Evolutionary conservation across 768 basidiomycete species (phyloP).

Genomic region (Boletus reticulatus): DNA sequence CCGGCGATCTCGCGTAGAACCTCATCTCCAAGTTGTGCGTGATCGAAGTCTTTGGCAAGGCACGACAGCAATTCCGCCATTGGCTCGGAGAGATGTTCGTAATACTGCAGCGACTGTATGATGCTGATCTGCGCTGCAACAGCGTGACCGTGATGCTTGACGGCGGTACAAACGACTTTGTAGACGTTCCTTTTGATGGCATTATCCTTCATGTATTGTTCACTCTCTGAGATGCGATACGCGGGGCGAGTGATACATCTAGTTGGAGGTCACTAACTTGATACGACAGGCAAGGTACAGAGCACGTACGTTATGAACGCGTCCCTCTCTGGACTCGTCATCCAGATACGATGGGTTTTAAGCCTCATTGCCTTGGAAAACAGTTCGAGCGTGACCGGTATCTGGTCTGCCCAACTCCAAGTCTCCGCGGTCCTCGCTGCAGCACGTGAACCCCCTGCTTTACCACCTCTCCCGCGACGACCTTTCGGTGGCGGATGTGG

Average conservation of each 20-base stretch:
- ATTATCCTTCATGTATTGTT: constrained; percentile 80
- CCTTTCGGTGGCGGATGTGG: constrained; percentile 45
- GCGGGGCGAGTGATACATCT: constrained; percentile 89
- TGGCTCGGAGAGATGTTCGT: constrained; percentile 90
- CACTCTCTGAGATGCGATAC: constrained; percentile 83
- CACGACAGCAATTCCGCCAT: constrained; percentile 88
- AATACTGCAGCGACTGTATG: constrained; percentile 90
- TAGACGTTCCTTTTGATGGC: constrained; percentile 74
- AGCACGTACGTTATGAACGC: constrained; percentile 64
- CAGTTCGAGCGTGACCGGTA: constrained; percentile 63
- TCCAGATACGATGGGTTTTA: constrained; percentile 84
- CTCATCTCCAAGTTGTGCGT: constrained; percentile 87
- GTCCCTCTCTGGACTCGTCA: constrained; percentile 81
- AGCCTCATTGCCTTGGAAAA: constrained; percentile 70
- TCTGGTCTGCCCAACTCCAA: constrained; percentile 81
- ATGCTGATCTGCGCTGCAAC: constrained; percentile 86
- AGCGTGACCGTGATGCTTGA: constrained; percentile 86
- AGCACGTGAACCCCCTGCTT: constrained; percentile 39
- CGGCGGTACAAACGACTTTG: constrained; percentile 87
- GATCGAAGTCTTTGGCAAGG: constrained; percentile 83
- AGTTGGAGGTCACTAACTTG: constrained; percentile 1
- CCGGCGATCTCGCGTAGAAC: constrained; percentile 83
- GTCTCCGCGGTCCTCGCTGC: constrained; percentile 42
- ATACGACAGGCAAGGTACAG: background rate
- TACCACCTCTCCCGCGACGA: constrained; percentile 61